Evolutionary conservation across 2,329 filamentous ascomycete genomes (phyloP).

Genomic region (Exserohilum turcica): DNA sequence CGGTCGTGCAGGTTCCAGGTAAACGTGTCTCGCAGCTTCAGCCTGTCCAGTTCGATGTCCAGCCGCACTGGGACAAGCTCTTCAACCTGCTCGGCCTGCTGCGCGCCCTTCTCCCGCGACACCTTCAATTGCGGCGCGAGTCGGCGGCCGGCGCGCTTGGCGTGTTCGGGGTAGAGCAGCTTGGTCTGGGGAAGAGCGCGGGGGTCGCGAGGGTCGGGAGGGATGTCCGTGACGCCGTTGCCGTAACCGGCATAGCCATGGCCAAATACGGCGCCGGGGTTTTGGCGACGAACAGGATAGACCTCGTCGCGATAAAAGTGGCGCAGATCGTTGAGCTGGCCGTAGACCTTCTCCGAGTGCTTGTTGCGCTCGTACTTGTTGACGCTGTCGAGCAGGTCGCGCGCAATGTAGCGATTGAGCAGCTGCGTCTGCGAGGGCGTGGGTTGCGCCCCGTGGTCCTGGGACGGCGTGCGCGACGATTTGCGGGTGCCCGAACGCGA

Average conservation of each 20-base stretch:
- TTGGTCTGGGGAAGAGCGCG: slow-evolving; percentile 55
- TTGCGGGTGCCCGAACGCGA: slow-evolving; percentile 64
- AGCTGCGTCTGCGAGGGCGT: slow-evolving; percentile 51
- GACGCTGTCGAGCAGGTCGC: slow-evolving; percentile 64
- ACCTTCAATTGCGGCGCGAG: slow-evolving; percentile 75
- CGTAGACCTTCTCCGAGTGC: slow-evolving; percentile 68
- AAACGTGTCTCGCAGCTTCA: slow-evolving; percentile 94
- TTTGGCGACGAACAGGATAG: slow-evolving; percentile 63
- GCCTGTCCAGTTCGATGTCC: slow-evolving; percentile 93
- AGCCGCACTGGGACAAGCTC: slow-evolving; percentile 89
- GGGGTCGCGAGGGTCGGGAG: slow-evolving; percentile 50
- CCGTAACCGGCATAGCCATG: slow-evolving; percentile 85
- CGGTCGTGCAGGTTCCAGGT: slow-evolving; percentile 98
- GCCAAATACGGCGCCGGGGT: slow-evolving; percentile 66
- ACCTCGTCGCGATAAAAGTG: slow-evolving; percentile 48
- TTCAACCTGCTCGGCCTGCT: slow-evolving; percentile 91
- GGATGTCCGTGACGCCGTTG: slow-evolving; percentile 75
- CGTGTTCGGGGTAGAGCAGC: slow-evolving; percentile 79
- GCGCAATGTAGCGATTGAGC: slow-evolving; percentile 67
- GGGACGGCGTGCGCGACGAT: slow-evolving; percentile 47
- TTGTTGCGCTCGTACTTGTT: slow-evolving; percentile 57
- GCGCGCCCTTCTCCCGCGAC: slow-evolving; percentile 75
- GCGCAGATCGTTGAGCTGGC: slow-evolving; percentile 49
- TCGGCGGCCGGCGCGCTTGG: slow-evolving; percentile 76
- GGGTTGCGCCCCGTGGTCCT: slow-evolving; percentile 46